Evolutionary conservation across 2,329 filamentous ascomycete species (phyloP).

Genomic region (Diaporthe sp.): DNA sequence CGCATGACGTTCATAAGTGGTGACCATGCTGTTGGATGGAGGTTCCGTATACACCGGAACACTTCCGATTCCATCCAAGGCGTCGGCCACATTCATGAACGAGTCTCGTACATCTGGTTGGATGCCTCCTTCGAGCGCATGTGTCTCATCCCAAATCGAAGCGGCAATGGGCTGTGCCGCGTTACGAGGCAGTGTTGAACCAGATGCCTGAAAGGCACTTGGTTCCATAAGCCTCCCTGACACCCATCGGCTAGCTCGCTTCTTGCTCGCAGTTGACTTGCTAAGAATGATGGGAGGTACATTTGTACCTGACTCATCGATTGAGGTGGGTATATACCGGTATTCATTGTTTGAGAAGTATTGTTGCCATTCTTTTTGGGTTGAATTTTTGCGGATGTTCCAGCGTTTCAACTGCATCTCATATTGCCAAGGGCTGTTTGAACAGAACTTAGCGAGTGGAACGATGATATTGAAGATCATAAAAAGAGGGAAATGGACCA

Average conservation of each 20-base stretch:
- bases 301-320: background rate
- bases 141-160: background rate
- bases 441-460: background rate
- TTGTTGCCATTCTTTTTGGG: background rate
- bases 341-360: background rate
- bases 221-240: background rate
- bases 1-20: background rate
- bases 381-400: slow-evolving; percentile 3
- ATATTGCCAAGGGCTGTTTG: background rate
- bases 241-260: slow-evolving; percentile 10
- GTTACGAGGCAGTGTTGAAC: background rate
- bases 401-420: background rate
- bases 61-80: background rate
- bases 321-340: background rate
- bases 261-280: slow-evolving; percentile 7
- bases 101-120: background rate
- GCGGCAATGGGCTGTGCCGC: background rate
- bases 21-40: background rate
- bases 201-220: background rate
- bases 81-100: background rate
- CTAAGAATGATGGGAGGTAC: background rate
- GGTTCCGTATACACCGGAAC: accelerated
- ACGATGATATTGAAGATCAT: no score
- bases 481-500: no score
- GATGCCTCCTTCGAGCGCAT: background rate